Conservation (phyloP, 768 basidiomycete genomes). For the Mycena amicta region DNA sequence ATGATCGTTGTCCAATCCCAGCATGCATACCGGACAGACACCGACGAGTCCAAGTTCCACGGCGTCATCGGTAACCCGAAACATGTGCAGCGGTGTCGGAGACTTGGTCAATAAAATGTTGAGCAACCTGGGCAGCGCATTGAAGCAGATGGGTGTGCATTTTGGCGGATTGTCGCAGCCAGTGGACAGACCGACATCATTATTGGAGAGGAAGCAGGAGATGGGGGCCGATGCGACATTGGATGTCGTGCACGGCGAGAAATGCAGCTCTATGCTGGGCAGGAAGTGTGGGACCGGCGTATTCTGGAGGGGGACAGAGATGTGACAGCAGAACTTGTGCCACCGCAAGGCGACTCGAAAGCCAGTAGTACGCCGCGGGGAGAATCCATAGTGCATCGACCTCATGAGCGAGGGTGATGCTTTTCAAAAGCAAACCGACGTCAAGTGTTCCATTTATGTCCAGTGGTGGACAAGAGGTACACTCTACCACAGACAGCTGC, state of each 20-base stretch:
- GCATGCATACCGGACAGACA: not conserved
- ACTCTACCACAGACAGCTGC: not conserved
- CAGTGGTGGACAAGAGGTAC: not conserved
- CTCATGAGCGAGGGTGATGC: not conserved
- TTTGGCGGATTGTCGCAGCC: not conserved
- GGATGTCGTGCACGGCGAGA: no score
- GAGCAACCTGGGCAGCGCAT: not conserved
- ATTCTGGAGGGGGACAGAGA: not conserved
- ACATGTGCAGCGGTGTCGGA: not conserved
- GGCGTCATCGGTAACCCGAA: no score
- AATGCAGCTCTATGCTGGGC: no score
- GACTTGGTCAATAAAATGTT: not conserved
- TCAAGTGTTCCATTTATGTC: not conserved
- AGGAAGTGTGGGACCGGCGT: no score
- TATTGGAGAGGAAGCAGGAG: not conserved
- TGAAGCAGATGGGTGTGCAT: not conserved
- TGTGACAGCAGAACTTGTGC: not conserved
- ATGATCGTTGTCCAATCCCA: not conserved
- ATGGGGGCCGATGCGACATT: no score
- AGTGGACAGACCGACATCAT: not conserved
- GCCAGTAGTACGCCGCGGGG: not conserved
- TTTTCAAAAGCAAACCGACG: not conserved
- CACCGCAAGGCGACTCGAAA: not conserved
- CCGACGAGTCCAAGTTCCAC: no score
- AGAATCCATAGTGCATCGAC: not conserved